Evolutionary conservation across 768 basidiomycete genomes (phyloP), one percentile per base, ranked within the genome.

Genomic region (Tulasnella sp.): DNA sequence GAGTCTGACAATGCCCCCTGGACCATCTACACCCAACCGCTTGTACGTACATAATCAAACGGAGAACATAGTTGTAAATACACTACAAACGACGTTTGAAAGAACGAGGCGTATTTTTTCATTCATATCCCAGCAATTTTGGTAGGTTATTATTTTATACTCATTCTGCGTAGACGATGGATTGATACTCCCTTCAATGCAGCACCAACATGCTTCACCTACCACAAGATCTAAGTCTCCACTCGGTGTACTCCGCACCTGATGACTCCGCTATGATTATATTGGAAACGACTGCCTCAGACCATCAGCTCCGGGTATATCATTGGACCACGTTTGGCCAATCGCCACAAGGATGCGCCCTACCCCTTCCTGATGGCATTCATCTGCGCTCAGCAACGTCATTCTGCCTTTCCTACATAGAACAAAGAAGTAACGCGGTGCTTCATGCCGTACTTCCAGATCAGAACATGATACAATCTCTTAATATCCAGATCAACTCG

Each of bases 321-420:
- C 79, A 79, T 56, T 77, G 72, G 74, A 64, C 63, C 8, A 73
- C 75, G 1, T 77, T 80, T 52, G 79, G 78, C 2, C 70, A 73
- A 12, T 41, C 33, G 0, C 63, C 68, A 0, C 58, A 65, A 10
- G 77, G 76, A 16, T 70, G 69, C 13, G 12, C 25, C 0, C 58
- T 77, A 0, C 57, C 66, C n/a, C 48, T 72, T 19, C 64, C 61
- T 0, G 55, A 57, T 0, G 55, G 22, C 16, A 31, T 51, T 22
- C 32, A 33, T 31, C n/a, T 65, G 12, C 50, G 58, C 4, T n/a
- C 50, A 58, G 4, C 43, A 56, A 6, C 54, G 9, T 53, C 42
- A 8, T 56, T 64, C 13, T 28, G 60, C 35, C 7, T 75, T 12
- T 76, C 77, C 0, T 77, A 79, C 0, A 52, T 80, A 20, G 63